Percentiles rank a stretch among this genome's conserved stretches.
Conservation (phyloP, 169 alveolate genomes). For the Plasmodium coatneyi region DNA sequence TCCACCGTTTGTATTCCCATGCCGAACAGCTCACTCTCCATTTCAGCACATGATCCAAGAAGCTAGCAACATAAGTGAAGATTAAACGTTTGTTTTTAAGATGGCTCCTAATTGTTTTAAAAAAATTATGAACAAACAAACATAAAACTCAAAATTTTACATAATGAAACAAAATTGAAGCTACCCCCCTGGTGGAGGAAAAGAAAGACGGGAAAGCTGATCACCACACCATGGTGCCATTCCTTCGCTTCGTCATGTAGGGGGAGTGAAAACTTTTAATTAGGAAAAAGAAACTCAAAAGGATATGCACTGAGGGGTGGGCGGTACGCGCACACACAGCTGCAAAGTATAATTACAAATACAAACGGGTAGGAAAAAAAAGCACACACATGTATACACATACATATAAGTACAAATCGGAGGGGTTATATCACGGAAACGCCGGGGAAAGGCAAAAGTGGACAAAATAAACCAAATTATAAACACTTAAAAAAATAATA, state of each 20-base stretch:
- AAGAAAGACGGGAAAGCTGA: neutral
- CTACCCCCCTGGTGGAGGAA: neutral
- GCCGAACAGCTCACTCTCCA: neutral
- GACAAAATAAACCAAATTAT: neutral
- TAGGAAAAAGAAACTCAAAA: neutral
- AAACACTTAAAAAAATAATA: neutral
- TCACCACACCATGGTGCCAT: neutral
- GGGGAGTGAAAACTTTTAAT: neutral
- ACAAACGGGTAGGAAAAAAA: neutral
- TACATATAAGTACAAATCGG: neutral
- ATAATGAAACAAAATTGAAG: neutral
- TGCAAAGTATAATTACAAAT: neutral
- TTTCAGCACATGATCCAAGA: neutral
- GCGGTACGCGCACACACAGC: neutral
- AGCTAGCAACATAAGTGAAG: neutral
- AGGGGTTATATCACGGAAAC: neutral
- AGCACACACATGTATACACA: neutral
- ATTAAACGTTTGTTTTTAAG: neutral
- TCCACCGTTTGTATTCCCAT: neutral
- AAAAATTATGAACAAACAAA: neutral
- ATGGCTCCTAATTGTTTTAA: neutral
- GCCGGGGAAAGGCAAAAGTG: neutral
- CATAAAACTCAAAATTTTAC: neutral
- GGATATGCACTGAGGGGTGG: neutral
- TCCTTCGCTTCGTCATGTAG: neutral